Base-by-base conservation (phyloP, 2,329 filamentous ascomycete species). In the Cladosporium sp. region DNA sequence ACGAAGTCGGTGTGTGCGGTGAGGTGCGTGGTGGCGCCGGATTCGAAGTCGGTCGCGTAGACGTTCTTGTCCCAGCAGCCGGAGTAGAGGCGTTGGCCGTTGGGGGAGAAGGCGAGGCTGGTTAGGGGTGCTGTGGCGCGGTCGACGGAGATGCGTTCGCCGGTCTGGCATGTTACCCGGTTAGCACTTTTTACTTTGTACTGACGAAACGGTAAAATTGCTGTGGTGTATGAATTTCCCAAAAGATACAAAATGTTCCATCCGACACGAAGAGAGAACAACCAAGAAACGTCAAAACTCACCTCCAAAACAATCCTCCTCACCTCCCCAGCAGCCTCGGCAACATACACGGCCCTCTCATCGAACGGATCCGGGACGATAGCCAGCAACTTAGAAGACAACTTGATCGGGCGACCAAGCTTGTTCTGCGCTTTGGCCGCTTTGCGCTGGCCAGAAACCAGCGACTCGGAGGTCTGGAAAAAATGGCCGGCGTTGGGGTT, bases 31-130 rank as follows among this genome's bases (percentile, higher is more conserved):
- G 50, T 22, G 8, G 54, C 33, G 9, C 49, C 46, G 3, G 46
- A n/a, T 4, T 55, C 34, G 32, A 85, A 73, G 62, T 87, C 78
- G 87, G 89, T 96, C 32, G 86, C 87, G 84, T 90, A 95, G 54
- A 97, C 80, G 16, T 82, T 79, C 72, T 95, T 95, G 72, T 98
- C 92, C 93, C 93, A 98, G 54, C 85, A 93, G 33, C 91, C 92
- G 19, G 89, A 89, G 68, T 89, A 96, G 9, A 96, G 66, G 1
- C 78, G 86, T 46, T 64, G 61, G 4, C 64, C 63, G 10, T 53
- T 46, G 3, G 74, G 68, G 11, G 82, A 84, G 34, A 89, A 75
- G 13, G 86, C 82, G 28, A 95, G 71, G 59, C 86, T 87, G 9
- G 89, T 92, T 9, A 95, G 76, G 1, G 93, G 93, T 3, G 89